A percentile compares a stretch with the other conserved stretches of the same genome.
Conservation (phyloP, 2,329 filamentous ascomycete species). For the Talaromyces sp. region DNA sequence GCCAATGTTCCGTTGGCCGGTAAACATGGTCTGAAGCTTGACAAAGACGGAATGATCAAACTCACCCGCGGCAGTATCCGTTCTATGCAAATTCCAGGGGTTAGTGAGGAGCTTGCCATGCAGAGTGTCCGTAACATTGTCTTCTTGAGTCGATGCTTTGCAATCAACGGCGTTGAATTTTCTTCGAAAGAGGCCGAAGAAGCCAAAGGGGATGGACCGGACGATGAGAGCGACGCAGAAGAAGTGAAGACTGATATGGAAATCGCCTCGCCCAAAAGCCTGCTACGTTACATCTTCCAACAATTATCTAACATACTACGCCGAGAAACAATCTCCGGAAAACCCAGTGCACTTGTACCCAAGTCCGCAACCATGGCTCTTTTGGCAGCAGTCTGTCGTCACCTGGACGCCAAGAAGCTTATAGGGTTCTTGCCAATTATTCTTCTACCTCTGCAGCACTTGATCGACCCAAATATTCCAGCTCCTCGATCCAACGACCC, state of each 20-base stretch:
- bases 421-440: slow-evolving; percentile 61
- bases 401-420: slow-evolving; percentile 57
- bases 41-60: slow-evolving; percentile 60
- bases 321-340: slow-evolving; percentile 64
- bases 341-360: slow-evolving; percentile 61
- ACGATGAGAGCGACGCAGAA: slow-evolving; percentile 42
- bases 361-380: slow-evolving; percentile 75
- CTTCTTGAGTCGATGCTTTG: slow-evolving; percentile 69
- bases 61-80: slow-evolving; percentile 56
- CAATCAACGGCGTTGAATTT: slow-evolving; percentile 53
- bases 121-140: slow-evolving; percentile 78
- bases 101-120: slow-evolving; percentile 71
- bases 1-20: slow-evolving; percentile 61
- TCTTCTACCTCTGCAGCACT: slow-evolving; percentile 69
- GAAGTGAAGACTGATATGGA: slow-evolving; percentile 30
- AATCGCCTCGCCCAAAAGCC: slow-evolving; percentile 39
- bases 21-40: slow-evolving; percentile 67
- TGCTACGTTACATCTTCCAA: slow-evolving; percentile 71
- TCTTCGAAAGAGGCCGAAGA: slow-evolving; percentile 34
- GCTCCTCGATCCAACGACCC: slow-evolving; percentile 69
- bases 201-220: not conserved
- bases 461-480: slow-evolving; percentile 76
- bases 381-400: slow-evolving; percentile 64
- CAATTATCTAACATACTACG: slow-evolving; percentile 76
- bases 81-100: slow-evolving; percentile 59